Percentiles rank a stretch among this genome's conserved stretches.
Evolutionary conservation across 2,329 filamentous ascomycete species (phyloP).

Genomic region (Colletotrichum sp.): DNA sequence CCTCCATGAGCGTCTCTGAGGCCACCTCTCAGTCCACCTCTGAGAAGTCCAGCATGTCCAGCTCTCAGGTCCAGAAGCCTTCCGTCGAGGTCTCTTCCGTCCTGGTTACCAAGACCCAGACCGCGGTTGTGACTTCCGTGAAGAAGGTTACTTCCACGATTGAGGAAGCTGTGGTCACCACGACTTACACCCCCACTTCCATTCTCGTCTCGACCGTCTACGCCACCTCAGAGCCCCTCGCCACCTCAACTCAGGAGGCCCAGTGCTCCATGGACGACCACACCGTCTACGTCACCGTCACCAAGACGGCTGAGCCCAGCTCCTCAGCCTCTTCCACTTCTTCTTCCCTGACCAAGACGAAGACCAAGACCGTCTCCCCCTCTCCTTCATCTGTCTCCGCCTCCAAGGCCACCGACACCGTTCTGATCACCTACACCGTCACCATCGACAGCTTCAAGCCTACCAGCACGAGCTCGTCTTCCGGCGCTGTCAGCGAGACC

Average conservation of each 20-base stretch:
- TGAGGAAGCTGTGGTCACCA: not conserved
- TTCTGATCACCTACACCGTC: conserved; percentile 15
- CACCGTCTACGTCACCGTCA: conserved; percentile 19
- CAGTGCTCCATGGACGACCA: conserved; percentile 7
- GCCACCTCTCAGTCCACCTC: not conserved
- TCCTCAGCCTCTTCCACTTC: not conserved
- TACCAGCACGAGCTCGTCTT: not conserved
- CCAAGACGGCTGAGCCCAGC: conserved; percentile 6
- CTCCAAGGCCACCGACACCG: not conserved
- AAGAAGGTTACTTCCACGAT: not conserved
- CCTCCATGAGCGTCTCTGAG: not conserved
- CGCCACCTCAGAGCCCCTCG: not conserved
- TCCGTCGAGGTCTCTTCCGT: not conserved
- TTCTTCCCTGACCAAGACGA: not conserved
- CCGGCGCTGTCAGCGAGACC: not conserved
- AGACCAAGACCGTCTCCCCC: not conserved
- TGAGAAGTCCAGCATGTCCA: not conserved
- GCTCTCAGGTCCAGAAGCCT: not conserved
- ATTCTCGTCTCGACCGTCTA: not conserved
- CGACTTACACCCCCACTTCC: conserved; percentile 7
- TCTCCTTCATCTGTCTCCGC: not conserved
- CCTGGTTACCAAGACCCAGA: conserved; percentile 16
- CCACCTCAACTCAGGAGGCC: not conserved
- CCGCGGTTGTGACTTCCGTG: not conserved
- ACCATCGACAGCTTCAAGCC: conserved; percentile 8